Evolutionary conservation across 2,329 filamentous ascomycete genomes (phyloP), one percentile per base, ranked within the genome.

Genomic region (Chaetothyriales sp.): DNA sequence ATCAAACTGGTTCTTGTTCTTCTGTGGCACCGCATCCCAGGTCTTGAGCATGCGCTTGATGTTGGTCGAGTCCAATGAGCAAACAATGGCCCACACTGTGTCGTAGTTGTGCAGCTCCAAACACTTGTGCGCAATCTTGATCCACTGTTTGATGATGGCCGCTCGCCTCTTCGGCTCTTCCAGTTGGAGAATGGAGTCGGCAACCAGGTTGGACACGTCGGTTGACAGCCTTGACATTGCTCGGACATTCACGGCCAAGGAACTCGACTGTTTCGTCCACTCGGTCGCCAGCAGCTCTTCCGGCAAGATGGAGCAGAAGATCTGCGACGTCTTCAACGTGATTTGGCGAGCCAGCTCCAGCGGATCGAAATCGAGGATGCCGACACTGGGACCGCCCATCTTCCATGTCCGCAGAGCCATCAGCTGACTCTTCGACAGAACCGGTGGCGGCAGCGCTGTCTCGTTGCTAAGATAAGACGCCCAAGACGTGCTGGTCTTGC

Each of bases 21-120:
- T 95, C 44, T 77, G 74, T 4, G 86, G 90, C 8, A 98, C 80
- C 10, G 81, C 66, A 50, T 96, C 92, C 92, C 92, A 98, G 0
- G 92, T 98, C 62, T 82, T 84, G 64, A 84, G 86, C 7, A 98
- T 73, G 18, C 92, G 85, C 50, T 81, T 80, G 59, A 98, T 90
- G 60, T 88, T 90, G 15, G 89, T 94, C 51, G 85, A 89, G 67
- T 94, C 94, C 47, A 98, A 70, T 8, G 86, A 89, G 72, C 89
- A 95, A 61, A 95, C 87, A 60, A 98, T 95, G 6, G 92, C 88
- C 88, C 96, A 95, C 9, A 98, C 71, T 0, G 87, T 86, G 63
- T 98, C 90, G 61, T 95, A 98, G 69, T 98, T 98, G 70, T 92
- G 84, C 22, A 96, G 76, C 62, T 92, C 86, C 4, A 93, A 73